Conservation (phyloP, 1,284 basidiomycete genomes). For the Anthracocystis setariae region DNA sequence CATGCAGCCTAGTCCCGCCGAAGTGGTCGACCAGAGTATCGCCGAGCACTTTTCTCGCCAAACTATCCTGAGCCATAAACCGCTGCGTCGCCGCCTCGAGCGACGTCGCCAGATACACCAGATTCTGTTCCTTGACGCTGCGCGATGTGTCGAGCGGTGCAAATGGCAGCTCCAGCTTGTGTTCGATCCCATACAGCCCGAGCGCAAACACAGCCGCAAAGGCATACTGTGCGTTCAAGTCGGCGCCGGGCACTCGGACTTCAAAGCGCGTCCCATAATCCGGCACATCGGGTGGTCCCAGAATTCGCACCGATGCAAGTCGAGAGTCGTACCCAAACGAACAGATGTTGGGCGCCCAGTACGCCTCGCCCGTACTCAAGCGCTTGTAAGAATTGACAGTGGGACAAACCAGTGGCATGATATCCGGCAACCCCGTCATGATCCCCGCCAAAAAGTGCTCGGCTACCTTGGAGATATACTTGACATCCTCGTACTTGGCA, state of each 20-base stretch:
- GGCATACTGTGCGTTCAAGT: slow-evolving; percentile 91
- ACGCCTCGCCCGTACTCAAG: slow-evolving; percentile 88
- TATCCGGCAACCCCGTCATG: slow-evolving; percentile 85
- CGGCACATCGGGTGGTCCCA: slow-evolving; percentile 86
- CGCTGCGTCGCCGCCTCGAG: slow-evolving; percentile 80
- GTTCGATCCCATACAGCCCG: slow-evolving; percentile 86
- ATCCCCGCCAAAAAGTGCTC: slow-evolving; percentile 94
- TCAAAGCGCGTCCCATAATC: slow-evolving; percentile 85
- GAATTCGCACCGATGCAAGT: slow-evolving; percentile 86
- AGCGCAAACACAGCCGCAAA: slow-evolving; percentile 85
- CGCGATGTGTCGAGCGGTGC: slow-evolving; percentile 74
- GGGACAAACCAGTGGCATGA: slow-evolving; percentile 76
- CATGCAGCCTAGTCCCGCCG: slow-evolving; percentile 88
- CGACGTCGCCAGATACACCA: slow-evolving; percentile 72
- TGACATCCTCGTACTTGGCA: slow-evolving; percentile 82
- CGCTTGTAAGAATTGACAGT: slow-evolving; percentile 98
- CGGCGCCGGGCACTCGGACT: slow-evolving; percentile 92
- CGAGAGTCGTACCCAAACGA: slow-evolving; percentile 96
- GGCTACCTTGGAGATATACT: slow-evolving; percentile 82
- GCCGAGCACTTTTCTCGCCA: slow-evolving; percentile 87
- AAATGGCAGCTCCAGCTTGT: slow-evolving; percentile 76
- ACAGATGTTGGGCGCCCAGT: slow-evolving; percentile 89
- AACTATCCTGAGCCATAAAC: slow-evolving; percentile 81
- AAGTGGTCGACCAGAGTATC: slow-evolving; percentile 91
- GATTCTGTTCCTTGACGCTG: slow-evolving; percentile 55